Evolutionary conservation across 2,329 filamentous ascomycete genomes (phyloP), one percentile per base, ranked within the genome.

Genomic region (Hypocreales sp.): DNA sequence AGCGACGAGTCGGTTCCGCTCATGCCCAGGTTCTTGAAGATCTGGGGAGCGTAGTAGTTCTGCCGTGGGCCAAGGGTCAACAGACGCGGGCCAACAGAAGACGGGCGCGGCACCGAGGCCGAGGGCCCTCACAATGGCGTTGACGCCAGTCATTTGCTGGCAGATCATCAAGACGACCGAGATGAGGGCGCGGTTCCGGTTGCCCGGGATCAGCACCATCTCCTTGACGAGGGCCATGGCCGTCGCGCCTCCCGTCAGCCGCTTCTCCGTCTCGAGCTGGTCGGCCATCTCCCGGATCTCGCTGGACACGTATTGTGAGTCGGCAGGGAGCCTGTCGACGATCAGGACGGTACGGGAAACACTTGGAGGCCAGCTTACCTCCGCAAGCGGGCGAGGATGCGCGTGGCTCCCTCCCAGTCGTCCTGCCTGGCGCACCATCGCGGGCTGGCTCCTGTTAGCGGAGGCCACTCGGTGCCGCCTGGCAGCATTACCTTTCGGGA

Each of bases 71-170:
- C 6, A 24, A 15, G 22, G n/a, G n/a, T n/a, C n/a, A n/a, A n/a
- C n/a, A n/a, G n/a, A n/a, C n/a, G n/a, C n/a, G n/a, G n/a, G n/a
- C n/a, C n/a, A n/a, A n/a, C n/a, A 10, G 23, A 15, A 26, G 10
- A 15, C 18, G 11, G 14, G 8, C 22, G 12, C 7, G 2, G 28
- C 12, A 5, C 15, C n/a, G 14, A 24, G 21, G 9, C 8, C 5
- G 10, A 56, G 56, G 0, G 57, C 64, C 55, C 46, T 35, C 37
- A 47, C 48, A 26, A 79, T 46, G 13, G 55, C 48, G 30, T 58
- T 58, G 14, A 52, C 50, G n/a, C 73, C 74, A 0, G 75, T 80
- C 67, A 80, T 76, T 45, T 80, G 75, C 46, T 82, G 76, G 46
- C 72, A 79, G 21, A 79, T 54, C 74, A 74, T 58, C 27, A 68